phyloP scores from a whole-genome alignment of 495 filamentous ascomycete species.

The Aspergillus cavernicola region DNA sequence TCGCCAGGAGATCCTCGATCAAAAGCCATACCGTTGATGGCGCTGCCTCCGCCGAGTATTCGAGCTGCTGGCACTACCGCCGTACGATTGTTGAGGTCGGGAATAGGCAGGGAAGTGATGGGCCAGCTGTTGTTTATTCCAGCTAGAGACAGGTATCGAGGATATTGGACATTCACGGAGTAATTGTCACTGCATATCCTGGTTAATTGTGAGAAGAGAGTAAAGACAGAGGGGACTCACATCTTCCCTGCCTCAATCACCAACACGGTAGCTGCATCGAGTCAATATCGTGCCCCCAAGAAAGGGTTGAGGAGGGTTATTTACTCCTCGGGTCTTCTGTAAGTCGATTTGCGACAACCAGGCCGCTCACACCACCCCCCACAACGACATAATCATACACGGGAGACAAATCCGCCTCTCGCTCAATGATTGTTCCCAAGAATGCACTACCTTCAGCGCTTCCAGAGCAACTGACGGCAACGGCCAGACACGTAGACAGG shows the following conservation, averaged over 20 bases:
- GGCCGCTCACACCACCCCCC: slow-evolving; percentile 45
- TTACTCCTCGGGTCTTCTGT: slow-evolving; percentile 34
- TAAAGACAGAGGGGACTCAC: not conserved
- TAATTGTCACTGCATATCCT: slow-evolving; percentile 1
- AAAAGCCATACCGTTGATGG: slow-evolving; percentile 42
- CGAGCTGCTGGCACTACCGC: slow-evolving; percentile 39
- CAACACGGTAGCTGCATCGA: not conserved
- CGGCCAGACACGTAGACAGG: not conserved
- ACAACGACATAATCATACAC: slow-evolving; percentile 12
- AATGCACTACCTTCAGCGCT: not conserved
- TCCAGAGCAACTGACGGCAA: not conserved
- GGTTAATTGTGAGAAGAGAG: not conserved
- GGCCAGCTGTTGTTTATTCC: slow-evolving; percentile 2
- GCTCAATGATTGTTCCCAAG: not conserved
- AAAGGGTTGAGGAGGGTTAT: not conserved
- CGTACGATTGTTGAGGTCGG: slow-evolving; percentile 16
- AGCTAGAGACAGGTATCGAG: not conserved
- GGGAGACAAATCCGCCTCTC: not conserved
- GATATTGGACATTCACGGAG: not conserved
- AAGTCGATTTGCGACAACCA: slow-evolving; percentile 47
- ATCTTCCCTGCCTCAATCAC: slow-evolving; percentile 6
- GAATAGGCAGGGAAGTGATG: not conserved
- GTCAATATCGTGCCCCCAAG: not conserved
- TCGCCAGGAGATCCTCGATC: slow-evolving; percentile 4
- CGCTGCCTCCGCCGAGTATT: slow-evolving; percentile 53